Evolutionary conservation across 108 stramenopile species (phyloP).

Genomic region (Nitzschia inconspicua): DNA sequence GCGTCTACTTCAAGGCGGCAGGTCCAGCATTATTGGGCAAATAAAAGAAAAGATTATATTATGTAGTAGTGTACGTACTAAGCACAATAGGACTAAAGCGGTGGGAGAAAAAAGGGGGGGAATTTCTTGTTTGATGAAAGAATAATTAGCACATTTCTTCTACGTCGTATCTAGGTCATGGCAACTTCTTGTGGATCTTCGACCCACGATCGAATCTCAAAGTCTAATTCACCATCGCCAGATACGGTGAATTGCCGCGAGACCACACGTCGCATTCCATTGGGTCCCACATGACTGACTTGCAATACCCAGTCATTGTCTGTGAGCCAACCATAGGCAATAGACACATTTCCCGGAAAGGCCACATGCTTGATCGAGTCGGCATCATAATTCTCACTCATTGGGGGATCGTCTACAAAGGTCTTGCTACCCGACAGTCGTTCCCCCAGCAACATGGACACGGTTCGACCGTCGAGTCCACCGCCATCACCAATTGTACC

Average conservation of each 20-base stretch:
- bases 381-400: not conserved
- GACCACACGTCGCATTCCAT: conserved; percentile 8
- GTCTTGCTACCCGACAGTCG: conserved; percentile 16
- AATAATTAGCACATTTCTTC: no score
- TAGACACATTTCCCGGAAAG: conserved; percentile 19
- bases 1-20: conserved; percentile 81
- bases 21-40: conserved; percentile 57
- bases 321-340: conserved; percentile 15
- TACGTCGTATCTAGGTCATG: not conserved
- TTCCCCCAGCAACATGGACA: conserved; percentile 49
- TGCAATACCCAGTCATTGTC: conserved; percentile 18
- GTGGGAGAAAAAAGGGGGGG: no score
- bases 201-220: conserved; percentile 24
- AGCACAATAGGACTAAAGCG: no score
- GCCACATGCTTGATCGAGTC: conserved; percentile 6
- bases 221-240: conserved; percentile 11
- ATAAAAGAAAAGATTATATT: no score
- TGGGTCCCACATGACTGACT: conserved; percentile 3
- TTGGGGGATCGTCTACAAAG: conserved; percentile 23
- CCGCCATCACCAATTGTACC: conserved; percentile 57
- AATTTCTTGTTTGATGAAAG: no score
- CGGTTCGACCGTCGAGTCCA: conserved; percentile 76
- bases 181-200: no score
- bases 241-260: conserved; percentile 8
- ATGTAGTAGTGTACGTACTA: no score